These are phyloP conservation scores for Chlamydomonas sphaeroides DNA, from an alignment of 139 green algal genomes.

Conservation along the genomic window DNA sequence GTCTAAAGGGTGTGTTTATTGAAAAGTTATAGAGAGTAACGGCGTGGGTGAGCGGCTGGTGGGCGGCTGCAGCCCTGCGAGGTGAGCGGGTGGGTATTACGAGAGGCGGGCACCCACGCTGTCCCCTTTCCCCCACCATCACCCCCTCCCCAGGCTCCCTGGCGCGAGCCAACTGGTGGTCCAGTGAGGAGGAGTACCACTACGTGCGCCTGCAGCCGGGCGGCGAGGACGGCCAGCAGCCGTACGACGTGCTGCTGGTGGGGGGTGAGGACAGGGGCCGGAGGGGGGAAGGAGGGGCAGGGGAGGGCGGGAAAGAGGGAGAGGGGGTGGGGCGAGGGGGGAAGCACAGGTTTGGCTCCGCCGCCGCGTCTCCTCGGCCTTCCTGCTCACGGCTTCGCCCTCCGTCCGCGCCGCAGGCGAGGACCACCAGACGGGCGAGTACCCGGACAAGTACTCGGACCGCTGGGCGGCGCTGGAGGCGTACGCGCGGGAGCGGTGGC, in stretches of 20 bases:
- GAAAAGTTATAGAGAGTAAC: no score
- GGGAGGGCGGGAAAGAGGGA: no score
- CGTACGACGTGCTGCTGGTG: constrained; percentile 68
- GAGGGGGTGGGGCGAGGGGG: no score
- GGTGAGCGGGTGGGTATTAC: not conserved
- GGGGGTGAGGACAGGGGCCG: constrained; percentile 44
- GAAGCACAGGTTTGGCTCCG: no score
- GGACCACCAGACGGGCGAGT: constrained; percentile 61
- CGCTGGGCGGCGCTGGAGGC: constrained; percentile 54
- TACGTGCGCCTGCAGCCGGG: constrained; percentile 67
- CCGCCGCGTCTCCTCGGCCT: not conserved
- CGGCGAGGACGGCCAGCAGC: constrained; percentile 28
- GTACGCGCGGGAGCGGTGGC: constrained; percentile 55
- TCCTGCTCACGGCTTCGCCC: not conserved
- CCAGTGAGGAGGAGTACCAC: constrained; percentile 71
- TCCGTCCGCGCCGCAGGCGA: constrained; percentile 26
- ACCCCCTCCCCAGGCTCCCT: constrained; percentile 16
- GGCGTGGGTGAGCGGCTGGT: no score
- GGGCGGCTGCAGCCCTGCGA: not conserved
- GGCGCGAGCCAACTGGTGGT: constrained; percentile 67
- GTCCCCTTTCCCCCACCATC: not conserved
- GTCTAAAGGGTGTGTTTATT: no score
- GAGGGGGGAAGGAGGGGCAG: no score
- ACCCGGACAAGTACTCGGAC: constrained; percentile 54
- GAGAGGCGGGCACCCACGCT: not conserved